Percentiles rank a stretch among this genome's conserved stretches.
Evolutionary conservation across 306 rosid species (phyloP).

Genomic region (Cotoneaster glaucophyllus): DNA sequence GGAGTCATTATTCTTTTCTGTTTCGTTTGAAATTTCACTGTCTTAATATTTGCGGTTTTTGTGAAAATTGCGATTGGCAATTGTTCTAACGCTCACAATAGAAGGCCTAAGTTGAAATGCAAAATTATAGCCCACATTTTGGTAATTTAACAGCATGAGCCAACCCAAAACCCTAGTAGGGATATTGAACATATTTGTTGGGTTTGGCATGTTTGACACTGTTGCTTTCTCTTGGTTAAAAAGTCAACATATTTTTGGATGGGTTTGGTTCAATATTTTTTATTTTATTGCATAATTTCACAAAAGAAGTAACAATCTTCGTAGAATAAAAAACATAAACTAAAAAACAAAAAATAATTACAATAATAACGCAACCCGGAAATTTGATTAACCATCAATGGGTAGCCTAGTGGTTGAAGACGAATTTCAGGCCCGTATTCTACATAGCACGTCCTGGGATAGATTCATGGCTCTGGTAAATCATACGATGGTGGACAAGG

Average conservation of each 20-base stretch:
- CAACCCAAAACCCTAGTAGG: neutral
- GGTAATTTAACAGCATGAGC: neutral
- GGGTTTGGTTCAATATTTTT: neutral
- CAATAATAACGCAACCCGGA: neutral
- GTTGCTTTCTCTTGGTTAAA: neutral
- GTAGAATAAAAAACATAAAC: neutral
- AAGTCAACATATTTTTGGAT: conserved; percentile 1
- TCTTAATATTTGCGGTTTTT: neutral
- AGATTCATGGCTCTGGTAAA: too few relatives aligned
- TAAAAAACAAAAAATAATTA: neutral
- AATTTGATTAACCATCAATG: too few relatives aligned
- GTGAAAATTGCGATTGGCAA: neutral
- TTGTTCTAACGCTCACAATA: neutral
- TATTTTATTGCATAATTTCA: neutral
- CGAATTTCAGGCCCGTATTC: rapidly evolving
- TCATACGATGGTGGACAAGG: too few relatives aligned
- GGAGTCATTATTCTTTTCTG: conserved; percentile 3
- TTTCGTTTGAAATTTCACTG: neutral
- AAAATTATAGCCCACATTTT: neutral
- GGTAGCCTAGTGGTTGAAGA: too few relatives aligned
- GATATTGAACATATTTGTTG: neutral
- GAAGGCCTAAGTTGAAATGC: neutral
- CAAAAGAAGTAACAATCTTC: neutral
- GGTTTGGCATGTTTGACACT: neutral
- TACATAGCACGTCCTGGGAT: too few relatives aligned